Percentiles rank a stretch among this genome's conserved stretches.
These are phyloP conservation scores for Coemansia biformis DNA, from an alignment of 192 early-diverging fungal genomes.

Conservation along the genomic window DNA sequence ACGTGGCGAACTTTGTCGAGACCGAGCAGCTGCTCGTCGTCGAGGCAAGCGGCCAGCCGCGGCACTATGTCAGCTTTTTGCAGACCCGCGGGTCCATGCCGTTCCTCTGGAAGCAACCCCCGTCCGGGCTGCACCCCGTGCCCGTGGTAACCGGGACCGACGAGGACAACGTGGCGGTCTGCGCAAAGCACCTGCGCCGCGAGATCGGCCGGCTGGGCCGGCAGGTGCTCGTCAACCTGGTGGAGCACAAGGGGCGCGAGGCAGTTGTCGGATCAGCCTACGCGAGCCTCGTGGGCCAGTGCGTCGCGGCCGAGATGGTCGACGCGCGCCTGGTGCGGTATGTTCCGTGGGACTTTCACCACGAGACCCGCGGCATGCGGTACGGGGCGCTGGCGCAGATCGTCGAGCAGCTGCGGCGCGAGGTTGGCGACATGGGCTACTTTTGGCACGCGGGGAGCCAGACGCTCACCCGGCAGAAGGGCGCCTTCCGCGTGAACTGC, in stretches of 20 bases:
- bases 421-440: slow-evolving; percentile 62
- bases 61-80: slow-evolving; percentile 68
- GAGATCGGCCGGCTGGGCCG: slow-evolving; percentile 53
- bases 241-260: slow-evolving; percentile 65
- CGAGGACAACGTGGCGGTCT: slow-evolving; percentile 53
- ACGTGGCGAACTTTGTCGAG: slow-evolving; percentile 95
- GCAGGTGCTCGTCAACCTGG: slow-evolving; percentile 59
- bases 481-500: slow-evolving; percentile 77
- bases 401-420: slow-evolving; percentile 59
- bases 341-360: slow-evolving; percentile 92
- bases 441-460: slow-evolving; percentile 26
- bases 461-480: slow-evolving; percentile 39
- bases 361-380: slow-evolving; percentile 84
- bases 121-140: slow-evolving; percentile 63
- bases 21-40: slow-evolving; percentile 83
- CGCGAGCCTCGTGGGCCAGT: slow-evolving; percentile 50
- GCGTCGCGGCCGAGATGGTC: slow-evolving; percentile 33
- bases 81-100: slow-evolving; percentile 90
- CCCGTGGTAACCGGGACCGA: slow-evolving; percentile 55
- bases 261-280: slow-evolving; percentile 59
- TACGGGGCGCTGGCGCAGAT: slow-evolving; percentile 84
- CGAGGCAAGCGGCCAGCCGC: slow-evolving; percentile 31
- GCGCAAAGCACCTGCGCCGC: slow-evolving; percentile 54
- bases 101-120: slow-evolving; percentile 68
- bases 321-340: slow-evolving; percentile 52